These are phyloP conservation scores for Corchorus olitorius DNA, from an alignment of 345 rosid genomes.

Conservation along the genomic window DNA sequence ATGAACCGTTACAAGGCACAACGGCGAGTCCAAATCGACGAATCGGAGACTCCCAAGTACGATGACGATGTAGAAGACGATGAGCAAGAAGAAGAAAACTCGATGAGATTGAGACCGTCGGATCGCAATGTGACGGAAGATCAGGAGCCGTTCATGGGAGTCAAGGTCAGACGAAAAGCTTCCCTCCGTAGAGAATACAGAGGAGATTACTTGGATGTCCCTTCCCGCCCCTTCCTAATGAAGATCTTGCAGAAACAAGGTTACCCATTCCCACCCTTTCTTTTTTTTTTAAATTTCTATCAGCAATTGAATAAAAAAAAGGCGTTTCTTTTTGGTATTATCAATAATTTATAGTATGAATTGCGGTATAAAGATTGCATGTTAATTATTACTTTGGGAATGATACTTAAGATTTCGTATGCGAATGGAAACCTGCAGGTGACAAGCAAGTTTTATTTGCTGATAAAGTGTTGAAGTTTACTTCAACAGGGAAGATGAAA, in stretches of 20 bases:
- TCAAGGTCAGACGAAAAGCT: constrained; percentile 77
- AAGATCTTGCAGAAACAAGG: constrained; percentile 87
- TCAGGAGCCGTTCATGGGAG: constrained; percentile 87
- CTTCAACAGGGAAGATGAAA: constrained; percentile 86
- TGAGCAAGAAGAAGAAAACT: constrained; percentile 34
- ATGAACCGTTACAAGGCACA: constrained; percentile 44
- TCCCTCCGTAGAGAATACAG: constrained; percentile 73
- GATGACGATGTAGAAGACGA: constrained; percentile 36
- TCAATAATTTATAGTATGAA: background rate
- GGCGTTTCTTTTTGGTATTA: background rate
- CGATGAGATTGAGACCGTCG: constrained; percentile 37
- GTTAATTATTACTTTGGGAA: background rate
- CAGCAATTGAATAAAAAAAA: background rate
- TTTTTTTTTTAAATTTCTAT: background rate
- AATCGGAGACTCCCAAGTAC: constrained; percentile 38
- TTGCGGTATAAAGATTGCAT: background rate
- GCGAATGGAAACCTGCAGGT: constrained; percentile 42
- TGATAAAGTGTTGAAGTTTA: constrained; percentile 89
- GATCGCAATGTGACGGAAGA: constrained; percentile 57
- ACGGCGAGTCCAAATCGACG: constrained; percentile 59
- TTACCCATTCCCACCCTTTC: constrained; percentile 13
- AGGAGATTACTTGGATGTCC: constrained; percentile 89
- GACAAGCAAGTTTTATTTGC: constrained; percentile 76
- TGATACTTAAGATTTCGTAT: background rate
- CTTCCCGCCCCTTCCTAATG: constrained; percentile 66